A percentile compares a stretch with the other conserved stretches of the same genome.
phyloP scores from a whole-genome alignment of 2,329 filamentous ascomycete species.

The Xylariaceae sp. region DNA sequence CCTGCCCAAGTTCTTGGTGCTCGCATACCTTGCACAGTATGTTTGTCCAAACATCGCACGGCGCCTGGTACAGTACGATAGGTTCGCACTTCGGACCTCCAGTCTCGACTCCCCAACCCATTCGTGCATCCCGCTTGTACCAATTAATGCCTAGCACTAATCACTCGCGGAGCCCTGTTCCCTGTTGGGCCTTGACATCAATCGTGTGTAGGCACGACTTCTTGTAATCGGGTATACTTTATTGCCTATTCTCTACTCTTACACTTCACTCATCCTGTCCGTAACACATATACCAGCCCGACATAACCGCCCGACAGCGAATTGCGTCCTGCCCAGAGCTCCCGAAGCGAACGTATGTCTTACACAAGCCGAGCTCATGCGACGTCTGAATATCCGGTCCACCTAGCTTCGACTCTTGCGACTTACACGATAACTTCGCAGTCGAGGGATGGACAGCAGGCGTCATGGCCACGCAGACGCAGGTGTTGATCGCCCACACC shows the following conservation, averaged over 20 bases:
- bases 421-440: constrained; percentile 12
- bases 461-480: constrained; percentile 69
- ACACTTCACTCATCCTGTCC: too few species aligned
- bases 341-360: neutral
- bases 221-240: too few species aligned
- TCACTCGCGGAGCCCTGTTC: neutral
- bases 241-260: too few species aligned
- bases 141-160: neutral
- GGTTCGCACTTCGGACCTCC: neutral
- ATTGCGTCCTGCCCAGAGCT: constrained; percentile 14
- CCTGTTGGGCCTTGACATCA: neutral
- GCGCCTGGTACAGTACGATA: neutral
- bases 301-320: constrained; percentile 13
- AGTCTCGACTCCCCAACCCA: neutral
- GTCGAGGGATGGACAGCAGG: constrained; percentile 31
- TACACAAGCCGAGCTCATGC: neutral
- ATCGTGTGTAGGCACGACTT: neutral
- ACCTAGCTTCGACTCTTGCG: neutral
- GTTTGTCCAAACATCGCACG: neutral
- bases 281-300: neutral
- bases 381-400: neutral
- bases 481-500: constrained; percentile 88
- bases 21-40: neutral
- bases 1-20: too few species aligned
- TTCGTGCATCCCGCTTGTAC: neutral